phyloP scores from a whole-genome alignment of 306 rosid genomes.

The Aeschynomene evenia region DNA sequence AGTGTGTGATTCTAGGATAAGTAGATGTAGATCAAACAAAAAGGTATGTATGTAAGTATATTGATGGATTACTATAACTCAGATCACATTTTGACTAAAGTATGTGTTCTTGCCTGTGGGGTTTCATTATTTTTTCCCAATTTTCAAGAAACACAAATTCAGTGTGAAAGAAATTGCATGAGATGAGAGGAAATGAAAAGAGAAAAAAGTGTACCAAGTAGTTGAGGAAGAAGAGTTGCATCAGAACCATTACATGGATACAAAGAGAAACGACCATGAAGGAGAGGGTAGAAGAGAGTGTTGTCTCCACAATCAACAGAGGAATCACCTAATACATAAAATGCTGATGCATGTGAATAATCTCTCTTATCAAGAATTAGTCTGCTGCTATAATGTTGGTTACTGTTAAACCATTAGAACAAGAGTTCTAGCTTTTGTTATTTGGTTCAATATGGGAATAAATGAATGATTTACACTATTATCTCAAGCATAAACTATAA shows the following conservation, averaged over 20 bases:
- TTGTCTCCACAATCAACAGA: conserved; percentile 84
- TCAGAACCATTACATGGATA: conserved; percentile 59
- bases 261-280: conserved; percentile 67
- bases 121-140: background rate
- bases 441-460: background rate
- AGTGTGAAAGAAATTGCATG: background rate
- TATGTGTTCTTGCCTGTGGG: background rate
- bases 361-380: conserved; percentile 18
- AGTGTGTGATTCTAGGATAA: background rate
- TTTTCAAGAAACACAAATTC: background rate
- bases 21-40: conserved; percentile 13
- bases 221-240: conserved; percentile 71
- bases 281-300: conserved; percentile 67
- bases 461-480: background rate
- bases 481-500: background rate
- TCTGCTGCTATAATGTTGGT: background rate
- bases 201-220: conserved; percentile 55
- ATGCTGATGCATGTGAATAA: conserved; percentile 36
- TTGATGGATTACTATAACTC: too few relatives aligned
- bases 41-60: too few relatives aligned
- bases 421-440: background rate
- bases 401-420: background rate
- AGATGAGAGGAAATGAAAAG: background rate
- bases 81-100: background rate
- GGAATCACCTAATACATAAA: conserved; percentile 79